Conservation (phyloP, 169 alveolate genomes). For the Cyclospora cayetanensis region DNA sequence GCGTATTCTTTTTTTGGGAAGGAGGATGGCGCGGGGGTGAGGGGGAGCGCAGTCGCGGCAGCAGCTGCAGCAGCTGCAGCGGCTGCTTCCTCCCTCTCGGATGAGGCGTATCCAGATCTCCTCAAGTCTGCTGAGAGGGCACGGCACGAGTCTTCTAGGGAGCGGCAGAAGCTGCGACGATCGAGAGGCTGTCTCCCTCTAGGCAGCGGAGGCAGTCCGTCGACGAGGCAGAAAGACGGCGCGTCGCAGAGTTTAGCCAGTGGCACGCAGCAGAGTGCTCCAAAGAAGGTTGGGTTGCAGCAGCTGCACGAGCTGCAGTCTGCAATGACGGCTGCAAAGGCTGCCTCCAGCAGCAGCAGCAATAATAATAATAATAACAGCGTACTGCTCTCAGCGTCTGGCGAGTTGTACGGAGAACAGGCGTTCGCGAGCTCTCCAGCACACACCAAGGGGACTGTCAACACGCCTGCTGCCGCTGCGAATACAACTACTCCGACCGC, state of each 20-base stretch:
- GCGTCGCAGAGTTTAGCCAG: not conserved
- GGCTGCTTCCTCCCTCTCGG: conserved; percentile 19
- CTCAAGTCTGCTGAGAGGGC: conserved; percentile 57
- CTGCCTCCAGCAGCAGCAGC: conserved; percentile 33
- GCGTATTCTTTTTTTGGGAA: not conserved
- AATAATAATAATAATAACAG: too few relatives aligned
- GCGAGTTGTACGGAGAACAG: too few relatives aligned
- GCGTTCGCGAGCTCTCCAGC: too few relatives aligned
- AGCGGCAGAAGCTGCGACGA: conserved; percentile 30
- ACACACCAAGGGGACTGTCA: too few relatives aligned
- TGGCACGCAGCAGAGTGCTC: not conserved
- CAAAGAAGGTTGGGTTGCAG: conserved; percentile 56
- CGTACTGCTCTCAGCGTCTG: too few relatives aligned
- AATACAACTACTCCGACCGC: not conserved
- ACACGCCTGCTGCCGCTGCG: too few relatives aligned
- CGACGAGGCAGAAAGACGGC: not conserved
- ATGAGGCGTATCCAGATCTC: conserved; percentile 65
- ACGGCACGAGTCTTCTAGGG: conserved; percentile 26
- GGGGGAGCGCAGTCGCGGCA: not conserved
- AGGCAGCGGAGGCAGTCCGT: conserved; percentile 17
- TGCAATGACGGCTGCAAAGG: conserved; percentile 15
- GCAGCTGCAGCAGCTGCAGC: conserved; percentile 60
- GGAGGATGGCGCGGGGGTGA: not conserved
- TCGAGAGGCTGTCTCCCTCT: conserved; percentile 38
- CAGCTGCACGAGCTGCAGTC: conserved; percentile 33